phyloP scores from a whole-genome alignment of 306 rosid species.

The Ochetophila trinervis region DNA sequence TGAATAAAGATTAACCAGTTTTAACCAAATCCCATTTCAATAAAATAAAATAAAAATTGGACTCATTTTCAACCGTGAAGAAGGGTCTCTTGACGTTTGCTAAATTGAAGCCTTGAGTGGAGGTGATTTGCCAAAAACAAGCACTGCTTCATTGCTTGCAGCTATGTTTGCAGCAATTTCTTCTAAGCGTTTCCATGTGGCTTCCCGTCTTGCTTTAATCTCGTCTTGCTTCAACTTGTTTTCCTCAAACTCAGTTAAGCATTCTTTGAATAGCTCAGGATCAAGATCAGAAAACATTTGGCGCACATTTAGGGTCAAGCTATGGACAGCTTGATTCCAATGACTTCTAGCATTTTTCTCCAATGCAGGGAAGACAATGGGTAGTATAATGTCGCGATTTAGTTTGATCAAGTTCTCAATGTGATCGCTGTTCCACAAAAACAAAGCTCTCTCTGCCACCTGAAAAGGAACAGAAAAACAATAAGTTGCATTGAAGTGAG shows the following conservation, averaged over 20 bases:
- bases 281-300: conserved; percentile 68
- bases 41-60: conserved; percentile 13
- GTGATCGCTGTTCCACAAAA: conserved; percentile 79
- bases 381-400: conserved; percentile 61
- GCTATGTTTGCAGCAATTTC: conserved; percentile 58
- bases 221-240: conserved; percentile 48
- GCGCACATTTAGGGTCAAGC: conserved; percentile 69
- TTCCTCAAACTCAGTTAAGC: conserved; percentile 56
- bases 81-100: neutral
- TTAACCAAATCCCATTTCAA: conserved; percentile 6
- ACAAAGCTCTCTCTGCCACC: conserved; percentile 86
- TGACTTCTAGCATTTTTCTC: conserved; percentile 65
- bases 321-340: conserved; percentile 84
- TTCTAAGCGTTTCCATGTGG: conserved; percentile 66
- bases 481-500: conserved; percentile 13
- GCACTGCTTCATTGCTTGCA: conserved; percentile 46
- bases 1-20: neutral
- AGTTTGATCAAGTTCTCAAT: conserved; percentile 68
- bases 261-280: conserved; percentile 61
- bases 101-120: conserved; percentile 11
- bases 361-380: conserved; percentile 73
- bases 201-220: conserved; percentile 47
- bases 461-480: conserved; percentile 23
- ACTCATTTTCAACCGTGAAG: conserved; percentile 9
- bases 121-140: conserved; percentile 29